Evolutionary conservation across 2,329 filamentous ascomycete genomes (phyloP), one percentile per base, ranked within the genome.

Genomic region (Penicillium sp.): DNA sequence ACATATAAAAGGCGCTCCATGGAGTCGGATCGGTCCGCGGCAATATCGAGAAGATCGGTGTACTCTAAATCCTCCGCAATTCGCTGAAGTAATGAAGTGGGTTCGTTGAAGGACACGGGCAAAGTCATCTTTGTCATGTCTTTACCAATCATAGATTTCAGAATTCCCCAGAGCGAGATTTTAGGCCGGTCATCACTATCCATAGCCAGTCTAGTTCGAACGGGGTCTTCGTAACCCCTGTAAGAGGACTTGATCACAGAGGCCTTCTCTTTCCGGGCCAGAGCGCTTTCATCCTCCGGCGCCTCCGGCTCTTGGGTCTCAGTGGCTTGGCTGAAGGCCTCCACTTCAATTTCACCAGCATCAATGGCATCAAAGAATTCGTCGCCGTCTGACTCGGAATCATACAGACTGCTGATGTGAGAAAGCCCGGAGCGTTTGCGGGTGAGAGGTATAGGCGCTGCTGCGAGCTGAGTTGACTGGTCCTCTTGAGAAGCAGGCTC

Each of bases 71-170:
- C 95, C 77, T 99, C 95, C 5, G 91, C 91, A 44, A 96, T 93
- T 71, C 95, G 90, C 75, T 98, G 95, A 9, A 99, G 83, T 13
- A 99, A 80, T 6, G 95, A 98, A 0, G 95, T 99, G 0, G 95
- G 95, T 75, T 99, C 95, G 76, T 99, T 99, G 80, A 99, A 98
- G 0, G 95, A 96, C 2, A 99, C 95, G 0, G 95, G 95, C 21
- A 99, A 80, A 0, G 95, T 98, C 93, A 99, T 99, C 80, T 96
- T 98, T 37, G 95, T 98, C 95, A 99, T 98, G 71, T 99, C 95
- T 74, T 99, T 98, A 62, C 95, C 95, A 75, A 99, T 96, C 95
- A 99, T 98, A 22, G 93, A 98, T 79, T 98, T 99, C 62, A 99
- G 80, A 66, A 99, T 97, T 64, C 90, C 89, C 95, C 95, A 99